Evolutionary conservation across 192 early-diverging fungal genomes (phyloP).

Genomic region (Podila verticillata): DNA sequence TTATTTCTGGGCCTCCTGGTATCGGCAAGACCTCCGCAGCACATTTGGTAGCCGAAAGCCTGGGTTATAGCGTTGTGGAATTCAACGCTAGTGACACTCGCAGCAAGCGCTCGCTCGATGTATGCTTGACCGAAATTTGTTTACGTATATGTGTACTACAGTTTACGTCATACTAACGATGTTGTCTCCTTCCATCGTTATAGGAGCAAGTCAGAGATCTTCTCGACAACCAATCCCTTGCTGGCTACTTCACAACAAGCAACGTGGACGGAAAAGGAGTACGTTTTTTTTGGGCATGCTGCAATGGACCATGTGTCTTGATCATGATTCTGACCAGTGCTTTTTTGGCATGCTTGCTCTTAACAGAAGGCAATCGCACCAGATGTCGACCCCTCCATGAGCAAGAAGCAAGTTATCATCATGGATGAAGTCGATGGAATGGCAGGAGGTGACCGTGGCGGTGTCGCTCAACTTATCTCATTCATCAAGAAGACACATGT

Average conservation of each 20-base stretch:
- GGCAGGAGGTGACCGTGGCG: conserved; percentile 97
- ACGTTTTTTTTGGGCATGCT: not conserved
- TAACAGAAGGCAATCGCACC: conserved; percentile 9
- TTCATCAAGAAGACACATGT: conserved; percentile 91
- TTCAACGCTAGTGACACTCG: conserved; percentile 98
- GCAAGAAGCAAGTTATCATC: conserved; percentile 77
- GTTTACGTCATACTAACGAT: not conserved
- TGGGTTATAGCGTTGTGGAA: conserved; percentile 89
- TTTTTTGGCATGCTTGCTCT: not conserved
- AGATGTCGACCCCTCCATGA: conserved; percentile 20
- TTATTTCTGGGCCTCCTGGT: conserved; percentile 96
- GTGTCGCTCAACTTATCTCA: conserved; percentile 84
- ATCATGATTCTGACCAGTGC: not conserved
- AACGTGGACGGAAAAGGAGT: conserved; percentile 29
- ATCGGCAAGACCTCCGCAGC: conserved; percentile 98
- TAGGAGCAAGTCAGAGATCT: conserved; percentile 63
- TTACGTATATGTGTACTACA: too few relatives aligned
- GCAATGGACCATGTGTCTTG: not conserved
- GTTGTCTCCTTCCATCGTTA: not conserved
- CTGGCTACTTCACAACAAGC: conserved; percentile 59
- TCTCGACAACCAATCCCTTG: conserved; percentile 61
- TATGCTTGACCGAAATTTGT: conserved; percentile 25
- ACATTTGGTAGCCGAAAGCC: conserved; percentile 81
- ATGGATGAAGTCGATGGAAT: conserved; percentile 99
- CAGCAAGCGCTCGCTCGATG: conserved; percentile 88